Conservation (phyloP, 148 eudicot genomes). For the Nepenthes gracilis region DNA sequence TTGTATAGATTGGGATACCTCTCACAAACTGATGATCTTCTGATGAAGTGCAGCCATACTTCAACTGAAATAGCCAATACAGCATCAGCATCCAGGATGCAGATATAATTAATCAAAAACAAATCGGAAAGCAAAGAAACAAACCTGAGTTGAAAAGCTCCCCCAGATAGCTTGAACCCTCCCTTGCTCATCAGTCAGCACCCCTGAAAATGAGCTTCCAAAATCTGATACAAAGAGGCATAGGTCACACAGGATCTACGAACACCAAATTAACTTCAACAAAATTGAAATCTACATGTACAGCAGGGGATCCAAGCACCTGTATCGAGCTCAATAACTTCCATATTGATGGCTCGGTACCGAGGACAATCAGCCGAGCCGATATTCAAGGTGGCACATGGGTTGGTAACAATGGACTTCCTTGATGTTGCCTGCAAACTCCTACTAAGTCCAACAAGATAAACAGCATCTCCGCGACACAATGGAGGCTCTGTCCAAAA, state of each 20-base stretch:
- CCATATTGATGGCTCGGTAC: constrained; percentile 94
- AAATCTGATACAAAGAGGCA: constrained; percentile 42
- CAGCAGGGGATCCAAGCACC: constrained; percentile 25
- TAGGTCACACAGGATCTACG: neutral
- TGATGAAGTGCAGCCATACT: constrained; percentile 56
- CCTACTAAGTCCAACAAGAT: constrained; percentile 93
- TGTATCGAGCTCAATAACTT: constrained; percentile 97
- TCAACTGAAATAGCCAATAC: constrained; percentile 38
- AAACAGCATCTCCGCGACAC: constrained; percentile 84
- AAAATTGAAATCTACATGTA: neutral
- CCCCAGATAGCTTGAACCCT: constrained; percentile 96
- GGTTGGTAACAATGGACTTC: constrained; percentile 92
- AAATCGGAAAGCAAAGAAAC: neutral
- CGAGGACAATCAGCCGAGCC: constrained; percentile 97
- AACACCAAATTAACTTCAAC: neutral
- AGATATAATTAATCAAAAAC: neutral
- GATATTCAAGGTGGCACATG: constrained; percentile 76
- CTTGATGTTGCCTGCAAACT: constrained; percentile 92
- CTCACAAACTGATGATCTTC: constrained; percentile 96
- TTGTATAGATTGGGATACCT: constrained; percentile 78
- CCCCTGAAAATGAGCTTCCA: constrained; percentile 93
- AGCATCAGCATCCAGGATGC: constrained; percentile 17
- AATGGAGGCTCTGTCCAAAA: constrained; percentile 64
- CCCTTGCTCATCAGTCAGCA: constrained; percentile 76
- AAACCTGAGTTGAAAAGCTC: constrained; percentile 95